A percentile compares a stretch with the other conserved stretches of the same genome.
Evolutionary conservation across 805 yeast genomes (phyloP).

Genomic region (Millerago galiae): DNA sequence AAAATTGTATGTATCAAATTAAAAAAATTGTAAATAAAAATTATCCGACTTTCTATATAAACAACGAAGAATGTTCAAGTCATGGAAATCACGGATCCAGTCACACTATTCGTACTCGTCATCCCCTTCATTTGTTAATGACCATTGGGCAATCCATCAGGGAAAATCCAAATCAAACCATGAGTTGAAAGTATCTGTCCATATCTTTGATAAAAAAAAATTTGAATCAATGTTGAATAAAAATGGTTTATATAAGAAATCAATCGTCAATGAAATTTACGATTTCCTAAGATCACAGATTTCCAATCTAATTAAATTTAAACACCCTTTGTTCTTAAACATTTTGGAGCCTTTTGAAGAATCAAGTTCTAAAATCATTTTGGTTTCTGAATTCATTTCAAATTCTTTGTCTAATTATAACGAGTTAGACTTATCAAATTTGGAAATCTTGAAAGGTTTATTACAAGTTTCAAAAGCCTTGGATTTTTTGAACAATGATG

Average conservation of each 20-base stretch:
- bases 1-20: neutral
- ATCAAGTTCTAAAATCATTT: constrained; percentile 65
- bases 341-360: constrained; percentile 88
- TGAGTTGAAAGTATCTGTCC: constrained; percentile 58
- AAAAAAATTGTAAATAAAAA: neutral
- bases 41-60: neutral
- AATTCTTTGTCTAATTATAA: constrained; percentile 43
- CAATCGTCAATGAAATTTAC: constrained; percentile 52
- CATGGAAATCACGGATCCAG: constrained; percentile 11
- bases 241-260: constrained; percentile 41
- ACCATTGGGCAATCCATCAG: constrained; percentile 78
- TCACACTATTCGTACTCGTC: constrained; percentile 49
- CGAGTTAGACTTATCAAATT: constrained; percentile 29
- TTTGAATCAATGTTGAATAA: constrained; percentile 51
- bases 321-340: constrained; percentile 84
- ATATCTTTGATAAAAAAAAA: constrained; percentile 77
- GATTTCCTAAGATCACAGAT: constrained; percentile 64
- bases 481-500: constrained; percentile 74
- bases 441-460: constrained; percentile 75
- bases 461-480: constrained; percentile 72
- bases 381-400: constrained; percentile 78
- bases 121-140: constrained; percentile 62
- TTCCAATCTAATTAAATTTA: constrained; percentile 64
- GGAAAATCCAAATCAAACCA: constrained; percentile 53
- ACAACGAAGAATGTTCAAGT: constrained; percentile 8